Conservation (phyloP, 257 asterid genomes). For the Coffea eugenioides region DNA sequence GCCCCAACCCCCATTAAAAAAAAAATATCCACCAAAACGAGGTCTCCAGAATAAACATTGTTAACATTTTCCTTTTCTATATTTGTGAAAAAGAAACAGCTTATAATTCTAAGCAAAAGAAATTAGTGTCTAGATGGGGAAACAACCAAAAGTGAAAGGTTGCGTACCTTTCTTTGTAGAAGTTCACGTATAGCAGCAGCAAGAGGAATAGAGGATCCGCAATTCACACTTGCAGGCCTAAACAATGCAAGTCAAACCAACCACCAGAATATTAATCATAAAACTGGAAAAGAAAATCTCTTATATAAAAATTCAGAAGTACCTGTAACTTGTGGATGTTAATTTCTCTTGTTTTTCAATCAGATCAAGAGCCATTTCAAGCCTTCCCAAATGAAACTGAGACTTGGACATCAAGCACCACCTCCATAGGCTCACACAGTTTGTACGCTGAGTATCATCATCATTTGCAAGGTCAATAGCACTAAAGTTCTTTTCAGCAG, state of each 20-base stretch:
- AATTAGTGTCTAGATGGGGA: neutral
- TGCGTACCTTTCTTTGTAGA: slow-evolving; percentile 59
- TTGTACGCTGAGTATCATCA: slow-evolving; percentile 33
- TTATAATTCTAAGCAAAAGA: neutral
- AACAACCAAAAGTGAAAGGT: slow-evolving; percentile 6
- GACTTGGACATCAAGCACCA: slow-evolving; percentile 69
- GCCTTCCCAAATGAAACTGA: slow-evolving; percentile 71
- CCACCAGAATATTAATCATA: slow-evolving; percentile 19
- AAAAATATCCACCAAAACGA: neutral
- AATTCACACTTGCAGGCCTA: slow-evolving; percentile 41
- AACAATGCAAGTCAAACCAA: slow-evolving; percentile 30
- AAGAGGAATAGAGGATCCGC: slow-evolving; percentile 45
- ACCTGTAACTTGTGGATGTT: slow-evolving; percentile 40
- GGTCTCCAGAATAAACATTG: neutral
- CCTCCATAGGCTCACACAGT: slow-evolving; percentile 65
- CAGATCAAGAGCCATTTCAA: slow-evolving; percentile 81
- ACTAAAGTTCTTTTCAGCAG: slow-evolving; percentile 61
- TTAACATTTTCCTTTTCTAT: neutral
- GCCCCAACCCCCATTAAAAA: no score
- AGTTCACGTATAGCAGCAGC: slow-evolving; percentile 77
- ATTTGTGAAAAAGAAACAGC: neutral
- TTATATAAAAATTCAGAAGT: slow-evolving; percentile 25
- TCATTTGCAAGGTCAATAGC: slow-evolving; percentile 20
- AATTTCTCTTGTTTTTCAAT: slow-evolving; percentile 62
- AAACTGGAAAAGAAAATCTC: slow-evolving; percentile 10